Evolutionary conservation across 176 grass and related monocot genomes (phyloP).

Genomic region (Phoenix roebelenii): DNA sequence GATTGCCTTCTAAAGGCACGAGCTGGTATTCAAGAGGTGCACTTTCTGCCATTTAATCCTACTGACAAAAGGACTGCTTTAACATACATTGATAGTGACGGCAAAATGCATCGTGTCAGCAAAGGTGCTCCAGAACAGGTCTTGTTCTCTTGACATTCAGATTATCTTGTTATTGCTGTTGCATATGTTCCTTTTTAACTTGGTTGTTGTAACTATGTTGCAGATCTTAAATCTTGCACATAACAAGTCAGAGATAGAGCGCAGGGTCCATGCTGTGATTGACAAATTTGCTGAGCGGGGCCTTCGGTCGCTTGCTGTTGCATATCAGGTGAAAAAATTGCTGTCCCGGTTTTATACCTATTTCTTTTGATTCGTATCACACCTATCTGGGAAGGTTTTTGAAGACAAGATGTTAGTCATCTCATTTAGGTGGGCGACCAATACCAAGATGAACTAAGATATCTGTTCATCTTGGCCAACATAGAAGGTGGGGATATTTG

Average conservation of each 20-base stretch:
- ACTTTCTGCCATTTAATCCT: conserved; percentile 78
- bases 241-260: conserved; percentile 55
- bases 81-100: conserved; percentile 50
- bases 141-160: neutral
- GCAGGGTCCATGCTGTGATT: conserved; percentile 58
- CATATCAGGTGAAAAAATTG: conserved; percentile 48
- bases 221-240: conserved; percentile 67
- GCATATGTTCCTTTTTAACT: neutral
- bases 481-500: too few relatives aligned
- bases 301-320: conserved; percentile 73
- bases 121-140: conserved; percentile 81
- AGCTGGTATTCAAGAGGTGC: conserved; percentile 63
- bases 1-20: conserved; percentile 29
- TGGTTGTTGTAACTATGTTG: neutral
- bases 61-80: conserved; percentile 74
- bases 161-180: conserved; percentile 3
- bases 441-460: too few relatives aligned
- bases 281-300: conserved; percentile 78
- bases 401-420: too few relatives aligned
- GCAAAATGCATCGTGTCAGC: conserved; percentile 59
- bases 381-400: neutral
- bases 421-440: too few relatives aligned
- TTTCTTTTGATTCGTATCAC: neutral
- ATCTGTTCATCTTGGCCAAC: too few relatives aligned
- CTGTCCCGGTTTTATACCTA: neutral